A percentile compares a stretch with the other conserved stretches of the same genome.
These are phyloP conservation scores for Drechslera avenae DNA, from an alignment of 2,329 filamentous ascomycete species.

Conservation along the genomic window DNA sequence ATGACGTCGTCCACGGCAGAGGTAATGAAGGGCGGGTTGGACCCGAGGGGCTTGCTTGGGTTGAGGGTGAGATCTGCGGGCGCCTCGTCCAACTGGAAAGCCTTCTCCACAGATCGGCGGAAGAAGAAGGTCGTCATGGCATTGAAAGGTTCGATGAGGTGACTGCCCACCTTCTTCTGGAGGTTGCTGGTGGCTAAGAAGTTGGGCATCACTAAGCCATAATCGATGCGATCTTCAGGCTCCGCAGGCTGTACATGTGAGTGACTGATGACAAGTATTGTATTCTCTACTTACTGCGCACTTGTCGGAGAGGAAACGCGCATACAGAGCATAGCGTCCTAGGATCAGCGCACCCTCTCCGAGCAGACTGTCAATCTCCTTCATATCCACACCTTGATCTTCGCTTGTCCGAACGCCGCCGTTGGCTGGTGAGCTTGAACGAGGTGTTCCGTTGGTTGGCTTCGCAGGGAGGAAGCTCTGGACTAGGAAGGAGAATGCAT, in stretches of 20 bases:
- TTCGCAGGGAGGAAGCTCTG: constrained; percentile 85
- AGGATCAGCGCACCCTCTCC: constrained; percentile 92
- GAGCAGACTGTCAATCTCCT: constrained; percentile 85
- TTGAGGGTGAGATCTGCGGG: constrained; percentile 80
- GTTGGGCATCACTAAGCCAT: constrained; percentile 68
- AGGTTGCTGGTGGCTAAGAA: constrained; percentile 81
- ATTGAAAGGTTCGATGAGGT: constrained; percentile 82
- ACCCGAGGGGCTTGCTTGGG: constrained; percentile 70
- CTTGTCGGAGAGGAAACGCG: constrained; percentile 85
- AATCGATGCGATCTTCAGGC: constrained; percentile 60
- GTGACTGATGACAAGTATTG: constrained; percentile 3
- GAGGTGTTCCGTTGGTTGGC: constrained; percentile 63
- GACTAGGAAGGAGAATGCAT: constrained; percentile 95
- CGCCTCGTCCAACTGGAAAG: constrained; percentile 92
- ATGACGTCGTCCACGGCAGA: constrained; percentile 98
- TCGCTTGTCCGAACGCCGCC: constrained; percentile 68
- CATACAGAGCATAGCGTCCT: constrained; percentile 89
- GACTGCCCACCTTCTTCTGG: constrained; percentile 74
- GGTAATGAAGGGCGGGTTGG: constrained; percentile 87
- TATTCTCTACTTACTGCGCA: constrained; percentile 67
- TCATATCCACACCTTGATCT: constrained; percentile 95
- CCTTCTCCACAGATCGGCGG: constrained; percentile 92
- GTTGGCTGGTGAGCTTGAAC: constrained; percentile 75
- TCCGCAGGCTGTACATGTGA: constrained; percentile 35
- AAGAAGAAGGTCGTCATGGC: constrained; percentile 96